Evolutionary conservation across 2,329 filamentous ascomycete genomes (phyloP).

Genomic region (Venturia pyrina): DNA sequence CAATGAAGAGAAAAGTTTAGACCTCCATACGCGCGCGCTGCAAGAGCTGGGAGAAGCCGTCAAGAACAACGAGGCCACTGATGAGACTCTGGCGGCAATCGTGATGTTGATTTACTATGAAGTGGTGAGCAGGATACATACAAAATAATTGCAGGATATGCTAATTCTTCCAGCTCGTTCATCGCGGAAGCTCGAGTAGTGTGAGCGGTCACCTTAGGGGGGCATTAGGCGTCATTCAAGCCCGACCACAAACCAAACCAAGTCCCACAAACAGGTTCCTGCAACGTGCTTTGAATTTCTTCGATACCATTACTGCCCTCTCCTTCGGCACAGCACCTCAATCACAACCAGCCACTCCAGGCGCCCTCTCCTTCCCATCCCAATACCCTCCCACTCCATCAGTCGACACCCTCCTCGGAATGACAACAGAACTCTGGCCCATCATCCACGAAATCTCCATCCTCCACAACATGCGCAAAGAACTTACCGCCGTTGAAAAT

Average conservation of each 20-base stretch:
- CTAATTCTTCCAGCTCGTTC: not conserved
- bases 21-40: constrained; percentile 2
- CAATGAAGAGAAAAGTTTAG: constrained; percentile 1
- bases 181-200: not conserved
- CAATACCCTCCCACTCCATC: not conserved
- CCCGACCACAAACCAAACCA: not conserved
- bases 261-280: constrained; percentile 6
- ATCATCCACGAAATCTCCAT: constrained; percentile 5
- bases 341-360: not conserved
- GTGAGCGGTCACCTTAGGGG: not conserved
- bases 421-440: constrained; percentile 8
- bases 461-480: constrained; percentile 5
- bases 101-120: constrained; percentile 9
- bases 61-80: not conserved
- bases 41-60: not conserved
- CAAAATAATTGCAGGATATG: not conserved
- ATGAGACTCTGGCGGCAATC: constrained; percentile 3
- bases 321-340: constrained; percentile 5
- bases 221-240: not conserved
- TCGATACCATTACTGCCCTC: constrained; percentile 2
- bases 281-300: not conserved
- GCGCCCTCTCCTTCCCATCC: not conserved
- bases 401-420: constrained; percentile 1
- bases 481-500: not conserved
- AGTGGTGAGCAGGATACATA: not conserved